phyloP scores from a whole-genome alignment of 2,329 filamentous ascomycete species.

The Colletotrichum chlorophyti region DNA sequence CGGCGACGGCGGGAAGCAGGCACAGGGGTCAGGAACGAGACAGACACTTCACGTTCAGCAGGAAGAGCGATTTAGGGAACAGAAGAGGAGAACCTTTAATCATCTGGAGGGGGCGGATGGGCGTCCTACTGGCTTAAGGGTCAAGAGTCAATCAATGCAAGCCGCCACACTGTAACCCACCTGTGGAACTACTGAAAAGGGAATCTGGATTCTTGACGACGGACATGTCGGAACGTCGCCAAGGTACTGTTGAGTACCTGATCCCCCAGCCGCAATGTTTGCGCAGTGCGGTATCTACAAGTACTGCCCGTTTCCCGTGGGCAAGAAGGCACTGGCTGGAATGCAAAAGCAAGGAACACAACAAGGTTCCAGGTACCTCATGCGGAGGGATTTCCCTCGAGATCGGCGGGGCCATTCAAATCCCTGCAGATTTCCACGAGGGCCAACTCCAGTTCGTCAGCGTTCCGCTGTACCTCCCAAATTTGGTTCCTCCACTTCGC shows the following conservation, averaged over 20 bases:
- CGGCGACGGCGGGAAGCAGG: background rate
- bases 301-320: too few species aligned
- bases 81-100: background rate
- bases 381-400: constrained; percentile 19
- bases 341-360: background rate
- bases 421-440: constrained; percentile 28
- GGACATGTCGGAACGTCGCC: too few species aligned
- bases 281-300: too few species aligned
- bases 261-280: too few species aligned
- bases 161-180: constrained; percentile 2
- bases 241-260: too few species aligned
- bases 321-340: too few species aligned
- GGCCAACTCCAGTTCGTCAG: background rate
- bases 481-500: background rate
- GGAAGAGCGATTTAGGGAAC: too few species aligned
- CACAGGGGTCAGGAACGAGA: background rate
- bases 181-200: background rate
- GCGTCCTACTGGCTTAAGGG: background rate
- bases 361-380: constrained; percentile 1
- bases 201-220: background rate
- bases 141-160: background rate
- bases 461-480: background rate
- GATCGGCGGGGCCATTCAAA: constrained; percentile 23
- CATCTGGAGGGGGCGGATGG: background rate
- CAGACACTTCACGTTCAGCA: too few species aligned